These are phyloP conservation scores for Penicillium macrosclerotiorum DNA, from an alignment of 495 filamentous ascomycete species.

Conservation along the genomic window DNA sequence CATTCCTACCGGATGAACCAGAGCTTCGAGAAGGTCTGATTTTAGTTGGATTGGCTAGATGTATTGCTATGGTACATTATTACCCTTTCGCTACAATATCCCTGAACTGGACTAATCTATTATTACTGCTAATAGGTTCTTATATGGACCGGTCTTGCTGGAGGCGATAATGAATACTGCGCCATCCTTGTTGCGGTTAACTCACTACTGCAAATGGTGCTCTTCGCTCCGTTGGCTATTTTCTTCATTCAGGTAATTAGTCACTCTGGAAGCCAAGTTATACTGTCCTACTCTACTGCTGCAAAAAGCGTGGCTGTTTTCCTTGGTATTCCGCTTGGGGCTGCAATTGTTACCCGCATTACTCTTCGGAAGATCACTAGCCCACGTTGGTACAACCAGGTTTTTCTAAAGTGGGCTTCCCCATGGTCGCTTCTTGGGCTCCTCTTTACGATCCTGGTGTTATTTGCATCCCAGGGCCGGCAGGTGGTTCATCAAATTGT, in stretches of 20 bases:
- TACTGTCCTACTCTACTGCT: conserved; percentile 67
- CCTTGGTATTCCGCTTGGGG: conserved; percentile 79
- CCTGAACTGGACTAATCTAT: not conserved
- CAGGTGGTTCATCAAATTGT: conserved; percentile 84
- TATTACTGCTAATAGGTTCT: conserved; percentile 51
- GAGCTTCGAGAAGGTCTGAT: conserved; percentile 71
- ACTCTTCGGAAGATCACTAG: conserved; percentile 53
- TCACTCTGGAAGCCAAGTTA: conserved; percentile 21
- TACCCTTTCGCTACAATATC: not conserved
- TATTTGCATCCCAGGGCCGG: conserved; percentile 78
- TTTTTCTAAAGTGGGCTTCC: conserved; percentile 65
- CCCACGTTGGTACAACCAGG: conserved; percentile 59
- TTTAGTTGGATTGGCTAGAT: conserved; percentile 72
- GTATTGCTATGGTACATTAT: conserved; percentile 79
- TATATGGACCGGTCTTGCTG: conserved; percentile 76
- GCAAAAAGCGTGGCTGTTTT: conserved; percentile 81
- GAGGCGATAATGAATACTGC: conserved; percentile 80
- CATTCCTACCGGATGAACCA: conserved; percentile 70
- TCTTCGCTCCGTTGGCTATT: conserved; percentile 77
- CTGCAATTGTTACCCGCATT: conserved; percentile 74
- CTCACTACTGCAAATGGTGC: conserved; percentile 80
- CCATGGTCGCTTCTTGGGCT: conserved; percentile 83
- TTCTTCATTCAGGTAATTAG: conserved; percentile 76
- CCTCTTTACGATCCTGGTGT: conserved; percentile 79
- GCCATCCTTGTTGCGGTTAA: conserved; percentile 89